Evolutionary conservation across 1,139 yeast genomes (phyloP).

Genomic region (Scheffersomyces cryptocercus): DNA sequence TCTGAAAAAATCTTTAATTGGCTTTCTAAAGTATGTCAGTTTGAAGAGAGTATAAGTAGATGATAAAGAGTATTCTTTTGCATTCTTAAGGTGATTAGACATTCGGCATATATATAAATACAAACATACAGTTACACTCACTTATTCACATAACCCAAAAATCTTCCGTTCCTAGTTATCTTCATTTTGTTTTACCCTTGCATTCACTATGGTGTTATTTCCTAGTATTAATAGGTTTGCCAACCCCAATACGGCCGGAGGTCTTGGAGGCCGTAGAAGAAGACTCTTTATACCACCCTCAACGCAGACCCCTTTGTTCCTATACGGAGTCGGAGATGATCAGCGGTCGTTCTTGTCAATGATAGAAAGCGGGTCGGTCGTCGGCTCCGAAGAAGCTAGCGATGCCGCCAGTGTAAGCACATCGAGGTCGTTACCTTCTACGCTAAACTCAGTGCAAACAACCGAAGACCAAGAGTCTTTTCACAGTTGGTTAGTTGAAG

Average conservation of each 20-base stretch:
- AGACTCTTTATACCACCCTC: slow-evolving; percentile 68
- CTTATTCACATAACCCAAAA: too few relatives aligned
- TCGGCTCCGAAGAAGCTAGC: slow-evolving; percentile 39
- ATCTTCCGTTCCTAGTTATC: too few relatives aligned
- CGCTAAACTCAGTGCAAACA: slow-evolving; percentile 50
- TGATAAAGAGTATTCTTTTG: too few relatives aligned
- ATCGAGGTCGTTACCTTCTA: slow-evolving; percentile 64
- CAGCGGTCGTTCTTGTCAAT: slow-evolving; percentile 62
- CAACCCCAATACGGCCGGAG: slow-evolving; percentile 38
- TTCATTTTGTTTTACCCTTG: not conserved
- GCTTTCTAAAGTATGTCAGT: too few relatives aligned
- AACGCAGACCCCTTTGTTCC: slow-evolving; percentile 64
- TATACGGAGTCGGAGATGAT: slow-evolving; percentile 62
- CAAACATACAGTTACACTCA: too few relatives aligned
- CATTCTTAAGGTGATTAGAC: not conserved
- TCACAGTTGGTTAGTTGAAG: slow-evolving; percentile 64
- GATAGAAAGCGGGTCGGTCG: slow-evolving; percentile 42
- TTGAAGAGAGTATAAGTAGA: too few relatives aligned
- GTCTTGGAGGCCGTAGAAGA: slow-evolving; percentile 41
- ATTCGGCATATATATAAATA: not conserved
- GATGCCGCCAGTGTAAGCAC: slow-evolving; percentile 56
- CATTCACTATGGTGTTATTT: slow-evolving; percentile 41
- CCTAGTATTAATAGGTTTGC: slow-evolving; percentile 43
- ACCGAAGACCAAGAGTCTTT: slow-evolving; percentile 56
- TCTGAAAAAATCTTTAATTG: too few relatives aligned